Evolutionary conservation across 2,329 filamentous ascomycete species (phyloP).

Genomic region (Pseudopithomyces maydicus): DNA sequence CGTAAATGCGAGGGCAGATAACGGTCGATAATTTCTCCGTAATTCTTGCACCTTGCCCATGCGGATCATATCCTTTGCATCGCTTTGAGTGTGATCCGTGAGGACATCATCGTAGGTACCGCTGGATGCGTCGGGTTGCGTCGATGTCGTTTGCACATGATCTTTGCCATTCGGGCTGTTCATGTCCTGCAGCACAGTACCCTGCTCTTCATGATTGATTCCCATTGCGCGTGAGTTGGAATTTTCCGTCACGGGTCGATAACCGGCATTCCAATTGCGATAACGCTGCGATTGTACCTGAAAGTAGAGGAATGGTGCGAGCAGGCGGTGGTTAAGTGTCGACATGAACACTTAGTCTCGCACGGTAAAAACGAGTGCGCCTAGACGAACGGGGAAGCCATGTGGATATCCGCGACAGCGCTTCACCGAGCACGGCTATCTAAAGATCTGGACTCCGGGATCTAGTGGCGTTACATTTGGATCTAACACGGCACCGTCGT

Average conservation of each 20-base stretch:
- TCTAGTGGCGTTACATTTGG: background rate
- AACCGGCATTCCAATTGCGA: background rate
- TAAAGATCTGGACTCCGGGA: background rate
- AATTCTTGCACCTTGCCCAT: constrained; percentile 43
- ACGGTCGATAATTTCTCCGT: constrained; percentile 38
- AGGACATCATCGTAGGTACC: constrained; percentile 27
- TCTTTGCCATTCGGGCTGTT: background rate
- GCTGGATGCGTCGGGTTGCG: background rate
- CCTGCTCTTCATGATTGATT: constrained; percentile 4
- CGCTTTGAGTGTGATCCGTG: constrained; percentile 32
- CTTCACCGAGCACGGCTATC: background rate
- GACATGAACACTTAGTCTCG: background rate
- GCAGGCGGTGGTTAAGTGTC: background rate
- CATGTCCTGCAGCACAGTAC: background rate
- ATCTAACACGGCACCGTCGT: background rate
- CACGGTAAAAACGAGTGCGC: background rate
- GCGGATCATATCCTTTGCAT: constrained; percentile 36
- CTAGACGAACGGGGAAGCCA: background rate
- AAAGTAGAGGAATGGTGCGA: background rate
- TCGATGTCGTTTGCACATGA: background rate
- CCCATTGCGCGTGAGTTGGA: background rate
- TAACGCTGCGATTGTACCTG: background rate
- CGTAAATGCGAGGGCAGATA: constrained; percentile 39
- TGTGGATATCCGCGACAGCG: background rate
- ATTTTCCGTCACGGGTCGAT: background rate